Base-by-base conservation (phyloP, 1,284 basidiomycete species). In the Sanghuangporus baumii region DNA sequence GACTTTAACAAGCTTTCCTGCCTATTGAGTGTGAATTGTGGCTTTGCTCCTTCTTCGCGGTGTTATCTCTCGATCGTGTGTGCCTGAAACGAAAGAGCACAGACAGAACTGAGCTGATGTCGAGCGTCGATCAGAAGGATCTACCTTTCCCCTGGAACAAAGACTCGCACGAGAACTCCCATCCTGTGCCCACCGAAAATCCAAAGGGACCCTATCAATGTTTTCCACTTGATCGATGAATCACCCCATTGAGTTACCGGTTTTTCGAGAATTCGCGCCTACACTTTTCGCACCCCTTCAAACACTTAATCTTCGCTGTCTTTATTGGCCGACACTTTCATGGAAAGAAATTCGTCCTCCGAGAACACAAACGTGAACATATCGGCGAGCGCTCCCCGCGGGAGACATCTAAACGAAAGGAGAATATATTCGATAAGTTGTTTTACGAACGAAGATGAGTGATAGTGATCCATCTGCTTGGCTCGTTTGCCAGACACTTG, bases 121-220 rank as follows among this genome's bases (percentile, higher is more conserved):
- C 57, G 43, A 34, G 34, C 34, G 47, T 38, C 48, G 46, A 59
- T 59, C 57, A 59, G 57, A 59, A 50, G n/a, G 31, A 38, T 50
- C 18, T 48, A 37, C 36, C 34, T 51, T 48, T 37, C 48, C 43
- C 43, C 14, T 38, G 43, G 57, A 59, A 59, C 46, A 59, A 58
- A 37, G 46, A 36, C 52, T 54, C 36, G 52, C 52, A 54, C 52
- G 36, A n/a, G 52, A 37, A 54, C 52, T 36, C 5, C 14, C 31
- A 54, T 18, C 52, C 16, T 54, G 16, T 16, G 18, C 37, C 31
- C 31, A 31, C 6, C 52, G 52, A 54, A 54, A 54, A 54, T 54
- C 52, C 52, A 36, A 40, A 47, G 57, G 46, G 12, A n/a, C 52
- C 52, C 52, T 36, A 38, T 54, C 52, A 54, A 37, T 54, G 34